Evolutionary conservation across 495 filamentous ascomycete genomes (phyloP).

Genomic region (Xylaria cubensis): DNA sequence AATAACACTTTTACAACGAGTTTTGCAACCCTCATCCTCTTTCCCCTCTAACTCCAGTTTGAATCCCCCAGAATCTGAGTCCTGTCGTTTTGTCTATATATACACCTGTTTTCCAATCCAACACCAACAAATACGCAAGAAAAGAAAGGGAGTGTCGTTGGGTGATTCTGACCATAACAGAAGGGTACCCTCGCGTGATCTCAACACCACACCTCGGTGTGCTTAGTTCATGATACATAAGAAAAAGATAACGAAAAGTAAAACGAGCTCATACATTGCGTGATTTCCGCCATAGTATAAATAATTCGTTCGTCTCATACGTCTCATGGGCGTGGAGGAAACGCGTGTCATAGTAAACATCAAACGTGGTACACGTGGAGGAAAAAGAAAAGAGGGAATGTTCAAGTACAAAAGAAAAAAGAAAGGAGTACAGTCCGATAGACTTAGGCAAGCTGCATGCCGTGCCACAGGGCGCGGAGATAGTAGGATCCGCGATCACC

Average conservation of each 20-base stretch:
- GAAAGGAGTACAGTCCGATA: neutral
- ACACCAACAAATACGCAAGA: neutral
- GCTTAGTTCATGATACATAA: constrained; percentile 7
- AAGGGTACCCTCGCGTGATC: neutral
- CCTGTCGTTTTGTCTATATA: neutral
- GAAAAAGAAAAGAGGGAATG: neutral
- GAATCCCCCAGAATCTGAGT: neutral
- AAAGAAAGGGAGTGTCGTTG: neutral
- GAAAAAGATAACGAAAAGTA: neutral
- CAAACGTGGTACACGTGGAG: constrained; percentile 3
- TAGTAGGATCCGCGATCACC: constrained; percentile 16
- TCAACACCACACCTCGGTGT: neutral
- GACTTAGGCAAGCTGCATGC: neutral
- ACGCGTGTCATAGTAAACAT: constrained; percentile 15
- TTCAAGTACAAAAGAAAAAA: neutral
- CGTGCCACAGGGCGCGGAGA: neutral
- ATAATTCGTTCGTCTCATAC: constrained; percentile 1
- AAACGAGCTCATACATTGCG: neutral
- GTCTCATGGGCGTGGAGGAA: neutral
- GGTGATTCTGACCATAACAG: neutral
- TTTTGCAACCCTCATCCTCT: neutral
- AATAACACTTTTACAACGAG: neutral
- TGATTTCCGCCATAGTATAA: neutral
- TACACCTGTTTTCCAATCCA: neutral
- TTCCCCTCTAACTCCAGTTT: neutral